Conservation (phyloP, 148 eudicot species). For the Diospyros kaki region DNA sequence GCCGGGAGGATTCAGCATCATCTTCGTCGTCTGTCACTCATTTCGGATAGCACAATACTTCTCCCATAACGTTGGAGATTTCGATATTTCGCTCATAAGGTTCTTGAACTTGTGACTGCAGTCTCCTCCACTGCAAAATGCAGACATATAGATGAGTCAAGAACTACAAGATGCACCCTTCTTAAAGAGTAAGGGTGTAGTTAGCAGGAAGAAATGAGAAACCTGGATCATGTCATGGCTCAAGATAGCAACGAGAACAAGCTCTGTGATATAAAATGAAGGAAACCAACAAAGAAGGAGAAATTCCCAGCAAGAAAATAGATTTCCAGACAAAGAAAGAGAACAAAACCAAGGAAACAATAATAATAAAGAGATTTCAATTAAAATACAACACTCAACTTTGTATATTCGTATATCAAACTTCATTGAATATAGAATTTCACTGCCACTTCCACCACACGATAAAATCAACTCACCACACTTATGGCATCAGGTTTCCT, state of each 20-base stretch:
- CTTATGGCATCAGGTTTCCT: neutral
- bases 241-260: neutral
- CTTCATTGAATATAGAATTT: conserved; percentile 1
- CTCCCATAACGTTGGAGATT: conserved; percentile 52
- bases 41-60: conserved; percentile 78
- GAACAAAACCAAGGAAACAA: neutral
- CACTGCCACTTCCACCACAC: neutral
- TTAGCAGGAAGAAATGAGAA: neutral
- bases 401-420: neutral
- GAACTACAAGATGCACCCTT: neutral
- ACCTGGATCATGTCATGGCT: neutral
- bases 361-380: neutral
- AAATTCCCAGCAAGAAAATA: too few relatives aligned
- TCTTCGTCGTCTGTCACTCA: conserved; percentile 36
- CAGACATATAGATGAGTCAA: neutral
- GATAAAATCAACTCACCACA: neutral
- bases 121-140: conserved; percentile 80
- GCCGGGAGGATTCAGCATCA: neutral
- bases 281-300: too few relatives aligned
- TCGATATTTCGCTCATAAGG: conserved; percentile 79
- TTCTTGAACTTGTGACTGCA: conserved; percentile 82
- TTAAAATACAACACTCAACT: neutral
- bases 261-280: neutral
- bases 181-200: neutral
- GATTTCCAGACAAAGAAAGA: neutral